Conservation (phyloP, 1,284 basidiomycete species). For the Ustilago bromivora region DNA sequence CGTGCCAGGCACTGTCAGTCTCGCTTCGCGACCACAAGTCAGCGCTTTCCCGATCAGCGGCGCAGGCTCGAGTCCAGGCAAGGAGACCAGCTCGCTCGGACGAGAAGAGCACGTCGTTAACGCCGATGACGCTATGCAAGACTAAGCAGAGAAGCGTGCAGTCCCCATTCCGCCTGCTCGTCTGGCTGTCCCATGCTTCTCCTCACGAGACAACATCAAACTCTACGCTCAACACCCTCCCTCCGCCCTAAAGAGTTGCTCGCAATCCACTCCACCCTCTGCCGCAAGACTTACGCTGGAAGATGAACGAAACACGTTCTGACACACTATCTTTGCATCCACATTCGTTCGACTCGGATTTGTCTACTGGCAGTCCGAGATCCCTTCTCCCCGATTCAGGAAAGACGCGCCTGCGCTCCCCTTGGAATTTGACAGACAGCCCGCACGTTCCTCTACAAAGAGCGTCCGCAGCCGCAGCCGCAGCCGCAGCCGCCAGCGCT, state of each 20-base stretch:
- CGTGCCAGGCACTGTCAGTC: conserved; percentile 74
- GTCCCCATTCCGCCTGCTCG: neutral
- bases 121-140: conserved; percentile 61
- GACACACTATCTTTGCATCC: neutral
- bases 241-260: neutral
- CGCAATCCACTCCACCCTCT: neutral
- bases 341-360: neutral
- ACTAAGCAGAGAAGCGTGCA: conserved; percentile 23
- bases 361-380: neutral
- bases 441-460: neutral
- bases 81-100: conserved; percentile 59
- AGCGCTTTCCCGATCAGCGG: conserved; percentile 57
- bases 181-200: neutral
- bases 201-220: neutral
- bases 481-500: neutral
- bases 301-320: conserved; percentile 6
- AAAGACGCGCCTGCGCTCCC: neutral
- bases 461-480: neutral
- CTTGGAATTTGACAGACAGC: neutral
- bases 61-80: conserved; percentile 48
- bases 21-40: conserved; percentile 72
- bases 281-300: conserved; percentile 11
- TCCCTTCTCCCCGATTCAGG: neutral
- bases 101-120: conserved; percentile 53
- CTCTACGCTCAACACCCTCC: neutral